phyloP scores from a whole-genome alignment of 108 stramenopile genomes.

The Hondaea fermentalgiana region DNA sequence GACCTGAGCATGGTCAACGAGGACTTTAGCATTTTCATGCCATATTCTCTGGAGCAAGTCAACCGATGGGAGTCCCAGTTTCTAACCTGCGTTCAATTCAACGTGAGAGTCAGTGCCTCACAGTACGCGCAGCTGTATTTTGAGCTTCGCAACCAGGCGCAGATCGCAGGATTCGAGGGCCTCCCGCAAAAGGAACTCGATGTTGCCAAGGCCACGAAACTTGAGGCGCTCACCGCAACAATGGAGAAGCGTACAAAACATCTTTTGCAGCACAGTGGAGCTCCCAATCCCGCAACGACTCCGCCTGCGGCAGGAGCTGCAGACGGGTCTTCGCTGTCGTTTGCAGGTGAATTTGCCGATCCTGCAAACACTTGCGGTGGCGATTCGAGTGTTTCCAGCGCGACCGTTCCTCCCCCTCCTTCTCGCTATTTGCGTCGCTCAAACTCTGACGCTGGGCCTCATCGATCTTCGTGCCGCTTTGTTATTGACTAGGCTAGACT shows the following conservation, averaged over 20 bases:
- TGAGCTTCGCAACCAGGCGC: not conserved
- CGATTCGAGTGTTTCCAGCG: not conserved
- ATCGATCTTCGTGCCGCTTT: not conserved
- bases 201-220: not conserved
- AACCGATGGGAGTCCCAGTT: conserved; percentile 72
- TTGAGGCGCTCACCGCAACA: not conserved
- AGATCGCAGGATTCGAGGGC: not conserved
- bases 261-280: not conserved
- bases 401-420: not conserved
- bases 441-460: not conserved
- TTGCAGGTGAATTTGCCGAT: no score
- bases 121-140: not conserved
- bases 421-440: not conserved
- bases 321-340: no score
- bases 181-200: conserved; percentile 4
- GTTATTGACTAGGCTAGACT: not conserved
- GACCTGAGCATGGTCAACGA: conserved; percentile 92
- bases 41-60: conserved; percentile 70
- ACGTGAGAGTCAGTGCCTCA: not conserved
- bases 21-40: conserved; percentile 69
- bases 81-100: not conserved
- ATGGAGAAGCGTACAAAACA: conserved; percentile 2
- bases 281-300: no score
- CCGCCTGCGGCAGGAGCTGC: no score
- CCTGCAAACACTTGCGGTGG: not conserved